Percentiles rank a stretch among this genome's conserved stretches.
Conservation (phyloP, 768 basidiomycete genomes). For the Naganishia vaughanmartiniae region DNA sequence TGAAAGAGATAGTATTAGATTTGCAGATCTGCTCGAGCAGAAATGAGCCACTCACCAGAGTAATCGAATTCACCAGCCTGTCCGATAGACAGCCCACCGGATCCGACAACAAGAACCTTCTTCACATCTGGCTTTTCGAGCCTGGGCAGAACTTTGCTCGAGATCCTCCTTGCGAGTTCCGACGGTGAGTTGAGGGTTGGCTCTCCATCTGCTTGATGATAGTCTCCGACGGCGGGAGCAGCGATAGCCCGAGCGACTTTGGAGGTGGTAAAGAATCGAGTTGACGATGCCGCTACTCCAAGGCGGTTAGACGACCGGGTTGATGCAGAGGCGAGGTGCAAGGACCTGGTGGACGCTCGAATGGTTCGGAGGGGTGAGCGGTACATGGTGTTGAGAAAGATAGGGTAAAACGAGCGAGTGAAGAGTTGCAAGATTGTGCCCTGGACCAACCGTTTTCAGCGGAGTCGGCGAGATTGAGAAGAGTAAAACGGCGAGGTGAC, state of each 20-base stretch:
- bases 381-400: conserved; percentile 16
- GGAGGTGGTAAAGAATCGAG: conserved; percentile 26
- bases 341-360: conserved; percentile 17
- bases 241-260: conserved; percentile 45
- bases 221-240: conserved; percentile 53
- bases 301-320: background rate
- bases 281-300: background rate
- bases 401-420: background rate
- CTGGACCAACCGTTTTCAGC: background rate
- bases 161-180: conserved; percentile 86
- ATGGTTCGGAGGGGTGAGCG: conserved; percentile 21
- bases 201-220: conserved; percentile 40
- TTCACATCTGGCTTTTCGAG: conserved; percentile 85
- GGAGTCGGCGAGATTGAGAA: background rate
- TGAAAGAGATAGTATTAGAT: background rate
- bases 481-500: background rate
- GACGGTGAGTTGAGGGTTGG: conserved; percentile 78
- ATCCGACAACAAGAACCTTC: conserved; percentile 93
- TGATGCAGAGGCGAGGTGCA: conserved; percentile 9
- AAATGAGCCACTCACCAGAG: conserved; percentile 59
- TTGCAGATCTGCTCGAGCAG: background rate
- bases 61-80: conserved; percentile 99
- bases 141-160: conserved; percentile 89
- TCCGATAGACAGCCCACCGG: conserved; percentile 92
- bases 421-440: background rate